Conservation (phyloP, 106 monocot genomes). For the Allium sativum region DNA sequence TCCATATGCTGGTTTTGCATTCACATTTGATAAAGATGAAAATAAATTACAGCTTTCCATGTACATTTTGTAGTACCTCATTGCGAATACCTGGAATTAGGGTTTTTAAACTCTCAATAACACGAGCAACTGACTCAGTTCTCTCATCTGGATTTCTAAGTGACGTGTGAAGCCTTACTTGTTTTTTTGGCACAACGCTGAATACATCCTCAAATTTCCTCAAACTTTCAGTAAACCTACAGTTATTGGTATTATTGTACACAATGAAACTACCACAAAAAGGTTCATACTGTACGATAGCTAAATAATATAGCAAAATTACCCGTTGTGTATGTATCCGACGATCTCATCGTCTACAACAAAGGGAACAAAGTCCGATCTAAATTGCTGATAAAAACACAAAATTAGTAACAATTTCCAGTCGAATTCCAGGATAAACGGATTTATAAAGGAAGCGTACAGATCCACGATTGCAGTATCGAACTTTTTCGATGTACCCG, state of each 20-base stretch:
- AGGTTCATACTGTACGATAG: too few relatives aligned
- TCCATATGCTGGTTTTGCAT: too few relatives aligned
- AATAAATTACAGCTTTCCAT: too few relatives aligned
- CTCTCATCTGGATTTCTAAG: slow-evolving; percentile 52
- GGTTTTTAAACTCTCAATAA: slow-evolving; percentile 47
- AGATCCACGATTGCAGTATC: slow-evolving; percentile 70
- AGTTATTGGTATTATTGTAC: too few relatives aligned
- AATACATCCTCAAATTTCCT: slow-evolving; percentile 49
- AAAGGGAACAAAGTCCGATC: slow-evolving; percentile 56
- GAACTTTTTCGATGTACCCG: slow-evolving; percentile 53
- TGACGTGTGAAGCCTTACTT: slow-evolving; percentile 36
- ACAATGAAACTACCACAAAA: too few relatives aligned
- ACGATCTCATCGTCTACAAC: slow-evolving; percentile 51
- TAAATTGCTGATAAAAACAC: slow-evolving; percentile 35
- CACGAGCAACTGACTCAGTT: slow-evolving; percentile 63
- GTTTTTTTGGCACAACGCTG: slow-evolving; percentile 11
- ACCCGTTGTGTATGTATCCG: slow-evolving; percentile 70
- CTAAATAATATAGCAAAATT: slow-evolving; percentile 2
- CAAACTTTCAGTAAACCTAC: slow-evolving; percentile 59
- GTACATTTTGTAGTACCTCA: slow-evolving; percentile 45
- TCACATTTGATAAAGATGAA: too few relatives aligned
- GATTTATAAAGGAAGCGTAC: slow-evolving; percentile 17
- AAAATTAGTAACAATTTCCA: not conserved
- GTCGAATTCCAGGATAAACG: not conserved
- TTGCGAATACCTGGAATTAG: slow-evolving; percentile 90